These are phyloP conservation scores for Penicillium fimorum DNA, from an alignment of 495 filamentous ascomycete genomes.

Conservation along the genomic window DNA sequence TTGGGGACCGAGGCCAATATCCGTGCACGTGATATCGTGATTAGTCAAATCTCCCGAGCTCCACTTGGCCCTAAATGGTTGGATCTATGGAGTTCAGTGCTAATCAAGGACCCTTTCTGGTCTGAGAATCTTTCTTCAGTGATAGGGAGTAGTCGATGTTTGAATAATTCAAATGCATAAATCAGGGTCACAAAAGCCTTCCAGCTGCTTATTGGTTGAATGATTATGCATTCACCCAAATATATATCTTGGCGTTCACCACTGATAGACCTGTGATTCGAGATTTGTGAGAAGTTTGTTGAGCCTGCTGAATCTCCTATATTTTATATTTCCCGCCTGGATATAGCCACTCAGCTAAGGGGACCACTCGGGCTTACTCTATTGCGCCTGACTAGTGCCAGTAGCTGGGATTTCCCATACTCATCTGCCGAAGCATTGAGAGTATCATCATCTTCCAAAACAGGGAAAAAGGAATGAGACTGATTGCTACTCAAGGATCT, in stretches of 20 bases:
- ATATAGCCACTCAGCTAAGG: neutral
- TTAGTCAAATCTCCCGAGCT: neutral
- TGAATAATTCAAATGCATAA: neutral
- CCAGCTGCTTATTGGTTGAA: too few relatives aligned
- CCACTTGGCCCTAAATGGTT: neutral
- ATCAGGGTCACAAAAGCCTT: too few relatives aligned
- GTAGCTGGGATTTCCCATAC: too few relatives aligned
- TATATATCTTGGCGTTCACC: neutral
- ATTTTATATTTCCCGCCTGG: neutral
- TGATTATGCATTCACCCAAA: neutral
- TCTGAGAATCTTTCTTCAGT: neutral
- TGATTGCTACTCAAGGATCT: too few relatives aligned
- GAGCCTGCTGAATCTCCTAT: neutral
- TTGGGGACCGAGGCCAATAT: conserved; percentile 18
- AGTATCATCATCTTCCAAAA: too few relatives aligned
- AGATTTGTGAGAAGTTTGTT: neutral
- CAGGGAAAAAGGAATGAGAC: too few relatives aligned
- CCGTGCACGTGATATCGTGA: conserved; percentile 13
- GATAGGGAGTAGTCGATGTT: neutral
- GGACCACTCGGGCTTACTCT: neutral
- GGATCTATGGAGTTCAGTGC: neutral
- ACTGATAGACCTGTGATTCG: neutral
- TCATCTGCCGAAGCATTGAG: too few relatives aligned
- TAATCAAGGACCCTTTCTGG: neutral
- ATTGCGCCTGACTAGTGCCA: too few relatives aligned